Percentiles rank a stretch among this genome's conserved stretches.
These are phyloP conservation scores for Plenodomus tracheiphilus DNA, from an alignment of 2,329 filamentous ascomycete genomes.

Conservation along the genomic window DNA sequence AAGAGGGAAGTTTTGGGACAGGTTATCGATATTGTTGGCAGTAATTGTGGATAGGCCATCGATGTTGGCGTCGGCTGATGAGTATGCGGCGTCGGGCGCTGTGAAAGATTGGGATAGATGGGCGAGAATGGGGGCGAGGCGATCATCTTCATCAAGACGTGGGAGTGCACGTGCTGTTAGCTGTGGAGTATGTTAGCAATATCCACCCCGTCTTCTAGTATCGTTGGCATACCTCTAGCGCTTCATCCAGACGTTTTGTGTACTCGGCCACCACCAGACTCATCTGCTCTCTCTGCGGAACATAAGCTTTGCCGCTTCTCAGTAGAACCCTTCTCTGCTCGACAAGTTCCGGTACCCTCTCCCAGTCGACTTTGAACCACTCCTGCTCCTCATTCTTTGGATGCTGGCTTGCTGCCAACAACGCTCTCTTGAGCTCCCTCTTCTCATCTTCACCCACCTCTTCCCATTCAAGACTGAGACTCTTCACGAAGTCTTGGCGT, in stretches of 20 bases:
- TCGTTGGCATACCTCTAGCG: conserved; percentile 68
- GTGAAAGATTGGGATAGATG: conserved; percentile 96
- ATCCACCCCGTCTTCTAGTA: background rate
- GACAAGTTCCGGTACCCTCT: conserved; percentile 85
- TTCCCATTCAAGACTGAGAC: conserved; percentile 82
- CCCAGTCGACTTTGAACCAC: conserved; percentile 98
- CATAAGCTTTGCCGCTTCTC: conserved; percentile 82
- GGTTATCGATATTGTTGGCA: conserved; percentile 68
- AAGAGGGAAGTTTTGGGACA: conserved; percentile 81
- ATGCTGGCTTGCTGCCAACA: conserved; percentile 57
- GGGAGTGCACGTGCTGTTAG: conserved; percentile 89
- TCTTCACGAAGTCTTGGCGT: conserved; percentile 73
- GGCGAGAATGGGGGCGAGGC: conserved; percentile 72
- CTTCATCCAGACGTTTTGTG: conserved; percentile 73
- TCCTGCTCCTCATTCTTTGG: conserved; percentile 71
- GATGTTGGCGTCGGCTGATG: conserved; percentile 69
- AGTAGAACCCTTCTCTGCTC: conserved; percentile 74
- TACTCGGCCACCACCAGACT: conserved; percentile 92
- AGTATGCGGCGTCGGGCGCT: conserved; percentile 83
- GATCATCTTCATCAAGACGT: conserved; percentile 93
- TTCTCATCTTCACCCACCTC: conserved; percentile 79
- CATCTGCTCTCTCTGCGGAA: conserved; percentile 82
- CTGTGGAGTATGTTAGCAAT: conserved; percentile 47
- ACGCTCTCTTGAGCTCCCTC: conserved; percentile 63
- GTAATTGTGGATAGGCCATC: conserved; percentile 69